phyloP scores from a whole-genome alignment of 495 filamentous ascomycete genomes.

The Lasiosphaeria hispida region DNA sequence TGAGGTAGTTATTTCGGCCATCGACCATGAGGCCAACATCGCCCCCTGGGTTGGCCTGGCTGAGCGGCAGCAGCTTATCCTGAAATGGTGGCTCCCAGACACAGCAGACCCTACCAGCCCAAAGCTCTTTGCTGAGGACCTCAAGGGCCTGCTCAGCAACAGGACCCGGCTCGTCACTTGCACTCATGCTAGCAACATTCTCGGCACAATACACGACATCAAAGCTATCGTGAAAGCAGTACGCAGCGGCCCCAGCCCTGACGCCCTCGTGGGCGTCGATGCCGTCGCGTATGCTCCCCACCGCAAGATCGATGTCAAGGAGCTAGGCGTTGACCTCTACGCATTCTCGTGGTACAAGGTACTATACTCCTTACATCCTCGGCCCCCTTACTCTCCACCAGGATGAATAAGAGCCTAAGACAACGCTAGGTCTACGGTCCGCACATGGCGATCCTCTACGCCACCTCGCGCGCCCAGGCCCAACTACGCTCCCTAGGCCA shows the following conservation, averaged over 20 bases:
- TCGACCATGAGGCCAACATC: constrained; percentile 74
- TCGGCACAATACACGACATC: constrained; percentile 66
- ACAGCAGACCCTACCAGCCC: constrained; percentile 42
- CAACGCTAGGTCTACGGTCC: constrained; percentile 59
- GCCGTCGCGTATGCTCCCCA: constrained; percentile 73
- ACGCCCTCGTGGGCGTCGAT: constrained; percentile 50
- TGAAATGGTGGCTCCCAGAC: constrained; percentile 65
- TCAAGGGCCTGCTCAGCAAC: constrained; percentile 53
- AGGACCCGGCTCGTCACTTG: constrained; percentile 65
- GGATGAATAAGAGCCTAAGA: not conserved
- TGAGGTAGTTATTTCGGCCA: constrained; percentile 62
- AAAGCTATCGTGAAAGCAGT: constrained; percentile 53
- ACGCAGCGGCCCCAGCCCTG: constrained; percentile 39
- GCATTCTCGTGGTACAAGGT: constrained; percentile 74
- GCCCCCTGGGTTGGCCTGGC: constrained; percentile 67
- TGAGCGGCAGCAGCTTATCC: constrained; percentile 46
- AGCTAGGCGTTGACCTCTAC: constrained; percentile 69
- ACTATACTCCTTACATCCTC: not conserved
- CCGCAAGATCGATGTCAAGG: constrained; percentile 61
- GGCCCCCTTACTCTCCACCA: no score
- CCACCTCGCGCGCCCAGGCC: constrained; percentile 46
- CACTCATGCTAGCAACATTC: constrained; percentile 68
- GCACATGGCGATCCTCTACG: constrained; percentile 67
- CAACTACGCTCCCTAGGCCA: constrained; percentile 57
- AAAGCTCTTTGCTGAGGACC: constrained; percentile 49